Conservation (phyloP, 371 early-diverging fungal genomes). For the Gilbertella persicaria region DNA sequence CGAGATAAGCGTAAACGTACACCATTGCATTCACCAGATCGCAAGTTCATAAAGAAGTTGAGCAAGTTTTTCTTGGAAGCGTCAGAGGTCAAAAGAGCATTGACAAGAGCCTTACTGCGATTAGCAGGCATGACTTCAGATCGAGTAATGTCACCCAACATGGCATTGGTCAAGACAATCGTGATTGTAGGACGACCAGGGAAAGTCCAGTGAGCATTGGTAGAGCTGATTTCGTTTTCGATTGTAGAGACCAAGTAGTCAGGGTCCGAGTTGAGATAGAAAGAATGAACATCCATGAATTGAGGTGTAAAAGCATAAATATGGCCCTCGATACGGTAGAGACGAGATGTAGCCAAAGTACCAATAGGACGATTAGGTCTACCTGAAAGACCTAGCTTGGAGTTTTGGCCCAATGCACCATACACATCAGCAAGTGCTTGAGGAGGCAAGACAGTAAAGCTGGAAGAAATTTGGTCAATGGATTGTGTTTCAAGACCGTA, state of each 20-base stretch:
- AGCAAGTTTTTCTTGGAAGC: slow-evolving; percentile 68
- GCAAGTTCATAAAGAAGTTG: slow-evolving; percentile 83
- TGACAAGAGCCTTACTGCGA: slow-evolving; percentile 17
- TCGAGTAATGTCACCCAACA: slow-evolving; percentile 64
- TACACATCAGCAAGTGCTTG: slow-evolving; percentile 83
- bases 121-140: slow-evolving; percentile 2
- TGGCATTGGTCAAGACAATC: slow-evolving; percentile 75
- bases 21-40: slow-evolving; percentile 70
- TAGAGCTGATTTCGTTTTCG: slow-evolving; percentile 79
- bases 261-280: slow-evolving; percentile 83
- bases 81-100: slow-evolving; percentile 31
- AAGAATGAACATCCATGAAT: slow-evolving; percentile 88
- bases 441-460: slow-evolving; percentile 75
- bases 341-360: slow-evolving; percentile 76
- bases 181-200: slow-evolving; percentile 85
- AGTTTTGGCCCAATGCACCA: slow-evolving; percentile 71
- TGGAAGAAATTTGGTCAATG: slow-evolving; percentile 66
- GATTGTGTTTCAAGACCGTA: slow-evolving; percentile 83
- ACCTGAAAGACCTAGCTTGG: slow-evolving; percentile 78
- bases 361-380: slow-evolving; percentile 74
- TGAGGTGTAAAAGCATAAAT: slow-evolving; percentile 87
- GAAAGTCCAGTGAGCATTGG: slow-evolving; percentile 75
- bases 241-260: slow-evolving; percentile 78
- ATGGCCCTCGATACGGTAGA: slow-evolving; percentile 83
- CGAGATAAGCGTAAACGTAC: slow-evolving; percentile 75